Conservation (phyloP, 2,329 filamentous ascomycete genomes). For the Blastomyces parvus region DNA sequence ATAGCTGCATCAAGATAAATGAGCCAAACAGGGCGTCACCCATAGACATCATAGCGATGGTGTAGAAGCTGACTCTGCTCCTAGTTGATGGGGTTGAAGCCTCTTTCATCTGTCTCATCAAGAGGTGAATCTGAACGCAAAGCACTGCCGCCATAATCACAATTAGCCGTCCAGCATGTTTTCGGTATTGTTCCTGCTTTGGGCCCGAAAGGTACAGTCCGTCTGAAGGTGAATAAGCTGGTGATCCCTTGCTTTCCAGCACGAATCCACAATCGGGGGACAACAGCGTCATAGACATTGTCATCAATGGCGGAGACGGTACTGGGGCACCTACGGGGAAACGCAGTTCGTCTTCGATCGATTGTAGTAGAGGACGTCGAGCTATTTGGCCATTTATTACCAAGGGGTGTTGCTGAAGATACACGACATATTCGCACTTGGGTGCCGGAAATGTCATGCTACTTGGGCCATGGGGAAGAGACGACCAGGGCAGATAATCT, state of each 20-base stretch:
- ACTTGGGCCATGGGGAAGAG: constrained; percentile 51
- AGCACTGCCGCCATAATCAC: constrained; percentile 44
- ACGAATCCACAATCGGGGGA: constrained; percentile 60
- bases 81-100: constrained; percentile 55
- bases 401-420: constrained; percentile 55
- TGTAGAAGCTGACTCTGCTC: constrained; percentile 56
- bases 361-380: constrained; percentile 34
- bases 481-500: constrained; percentile 64
- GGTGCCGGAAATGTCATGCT: constrained; percentile 47
- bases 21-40: constrained; percentile 53
- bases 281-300: constrained; percentile 53
- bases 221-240: constrained; percentile 44
- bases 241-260: constrained; percentile 51
- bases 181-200: constrained; percentile 49
- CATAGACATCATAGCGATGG: constrained; percentile 51
- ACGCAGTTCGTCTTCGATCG: constrained; percentile 51
- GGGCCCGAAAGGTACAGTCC: constrained; percentile 46
- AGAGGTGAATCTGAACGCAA: constrained; percentile 45
- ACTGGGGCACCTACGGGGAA: constrained; percentile 50
- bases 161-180: constrained; percentile 44
- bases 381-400: constrained; percentile 23
- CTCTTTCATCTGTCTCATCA: constrained; percentile 55
- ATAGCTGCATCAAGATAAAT: constrained; percentile 47
- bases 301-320: constrained; percentile 42
- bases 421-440: constrained; percentile 83